phyloP scores from a whole-genome alignment of 1,284 basidiomycete species.

The Phylloboletellus chloephorus region DNA sequence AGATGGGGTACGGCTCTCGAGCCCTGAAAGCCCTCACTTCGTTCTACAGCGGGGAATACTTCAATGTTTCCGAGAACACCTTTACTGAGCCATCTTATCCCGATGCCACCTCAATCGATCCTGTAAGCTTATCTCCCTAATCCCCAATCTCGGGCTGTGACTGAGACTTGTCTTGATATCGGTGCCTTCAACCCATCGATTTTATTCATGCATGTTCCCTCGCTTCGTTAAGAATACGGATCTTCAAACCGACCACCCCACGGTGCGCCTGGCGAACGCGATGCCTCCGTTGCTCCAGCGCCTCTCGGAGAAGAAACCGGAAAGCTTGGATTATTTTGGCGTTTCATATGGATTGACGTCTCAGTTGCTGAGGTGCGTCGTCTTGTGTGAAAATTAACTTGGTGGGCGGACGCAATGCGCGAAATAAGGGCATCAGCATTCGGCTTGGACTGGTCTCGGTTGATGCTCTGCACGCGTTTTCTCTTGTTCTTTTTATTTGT shows the following conservation, averaged over 20 bases:
- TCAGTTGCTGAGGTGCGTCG: slow-evolving; percentile 64
- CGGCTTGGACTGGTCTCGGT: too few species aligned
- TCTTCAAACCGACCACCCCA: slow-evolving; percentile 71
- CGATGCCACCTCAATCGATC: slow-evolving; percentile 53
- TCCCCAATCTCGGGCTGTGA: neutral
- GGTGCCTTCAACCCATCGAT: too few species aligned
- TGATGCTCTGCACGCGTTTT: too few species aligned
- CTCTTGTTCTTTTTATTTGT: too few species aligned
- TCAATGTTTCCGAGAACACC: slow-evolving; percentile 76
- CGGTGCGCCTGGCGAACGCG: slow-evolving; percentile 65
- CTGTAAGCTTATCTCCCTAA: slow-evolving; percentile 39
- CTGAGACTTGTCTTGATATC: slow-evolving; percentile 1
- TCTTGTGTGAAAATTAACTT: neutral
- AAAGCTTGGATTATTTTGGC: slow-evolving; percentile 90
- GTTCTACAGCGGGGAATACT: slow-evolving; percentile 91
- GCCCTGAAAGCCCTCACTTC: slow-evolving; percentile 83
- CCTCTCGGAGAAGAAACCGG: slow-evolving; percentile 86
- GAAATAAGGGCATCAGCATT: too few species aligned
- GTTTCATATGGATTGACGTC: slow-evolving; percentile 95
- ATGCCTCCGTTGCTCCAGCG: slow-evolving; percentile 95
- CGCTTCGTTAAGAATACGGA: slow-evolving; percentile 34
- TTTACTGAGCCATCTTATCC: slow-evolving; percentile 53
- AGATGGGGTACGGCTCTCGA: slow-evolving; percentile 98
- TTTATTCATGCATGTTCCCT: neutral
- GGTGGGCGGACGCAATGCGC: too few species aligned